Evolutionary conservation across 176 grass and related monocot genomes (phyloP).

Genomic region (Zea luxurians): DNA sequence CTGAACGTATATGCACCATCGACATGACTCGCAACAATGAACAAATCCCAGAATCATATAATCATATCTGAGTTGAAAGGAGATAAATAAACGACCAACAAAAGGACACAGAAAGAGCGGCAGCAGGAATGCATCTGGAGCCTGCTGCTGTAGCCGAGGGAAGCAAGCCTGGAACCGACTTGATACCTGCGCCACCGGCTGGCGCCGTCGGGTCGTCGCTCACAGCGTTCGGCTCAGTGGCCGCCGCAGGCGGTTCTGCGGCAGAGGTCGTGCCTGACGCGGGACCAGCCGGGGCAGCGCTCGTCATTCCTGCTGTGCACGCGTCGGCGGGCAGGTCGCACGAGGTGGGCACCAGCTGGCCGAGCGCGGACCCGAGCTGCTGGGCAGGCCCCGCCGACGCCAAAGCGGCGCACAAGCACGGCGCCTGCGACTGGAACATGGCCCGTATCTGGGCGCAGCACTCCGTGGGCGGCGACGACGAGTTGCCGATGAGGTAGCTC

Average conservation of each 20-base stretch:
- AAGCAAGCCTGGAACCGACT: not conserved
- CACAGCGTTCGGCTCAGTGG: not conserved
- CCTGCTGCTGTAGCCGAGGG: not conserved
- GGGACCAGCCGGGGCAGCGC: conserved; percentile 11
- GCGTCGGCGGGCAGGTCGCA: conserved; percentile 63
- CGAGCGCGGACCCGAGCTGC: conserved; percentile 46
- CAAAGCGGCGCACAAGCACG: conserved; percentile 61
- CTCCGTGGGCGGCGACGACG: conserved; percentile 54
- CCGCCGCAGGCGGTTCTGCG: conserved; percentile 5
- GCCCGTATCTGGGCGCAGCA: conserved; percentile 57
- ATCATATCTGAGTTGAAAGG: not conserved
- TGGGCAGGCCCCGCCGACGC: conserved; percentile 28
- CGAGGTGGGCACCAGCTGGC: conserved; percentile 45
- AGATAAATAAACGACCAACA: not conserved
- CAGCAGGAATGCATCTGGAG: not conserved
- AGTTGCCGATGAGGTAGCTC: conserved; percentile 62
- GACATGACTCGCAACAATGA: not conserved
- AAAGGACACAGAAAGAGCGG: not conserved
- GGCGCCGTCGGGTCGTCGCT: not conserved
- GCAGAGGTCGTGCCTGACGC: not conserved
- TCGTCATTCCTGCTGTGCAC: conserved; percentile 4
- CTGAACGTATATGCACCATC: not conserved
- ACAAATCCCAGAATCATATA: not conserved
- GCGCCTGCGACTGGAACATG: conserved; percentile 59
- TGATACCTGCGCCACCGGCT: not conserved